Conservation (phyloP, 106 monocot species). For the Acorus calamus region DNA sequence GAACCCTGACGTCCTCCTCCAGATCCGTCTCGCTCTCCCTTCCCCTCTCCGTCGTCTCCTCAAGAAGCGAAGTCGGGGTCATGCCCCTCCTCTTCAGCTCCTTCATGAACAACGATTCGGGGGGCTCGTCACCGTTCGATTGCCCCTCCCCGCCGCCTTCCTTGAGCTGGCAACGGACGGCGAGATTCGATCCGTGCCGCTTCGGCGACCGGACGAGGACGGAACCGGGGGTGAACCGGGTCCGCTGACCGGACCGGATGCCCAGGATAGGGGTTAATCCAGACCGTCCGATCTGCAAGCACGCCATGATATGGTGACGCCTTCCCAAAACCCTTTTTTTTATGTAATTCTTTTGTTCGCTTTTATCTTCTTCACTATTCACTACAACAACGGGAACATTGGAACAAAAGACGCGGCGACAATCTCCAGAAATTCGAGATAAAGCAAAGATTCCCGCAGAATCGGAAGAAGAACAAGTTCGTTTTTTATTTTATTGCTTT, state of each 20-base stretch:
- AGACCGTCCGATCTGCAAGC: constrained; percentile 15
- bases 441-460: too few relatives aligned
- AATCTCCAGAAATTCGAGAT: too few relatives aligned
- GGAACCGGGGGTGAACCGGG: background rate
- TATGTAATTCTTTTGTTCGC: too few relatives aligned
- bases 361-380: too few relatives aligned
- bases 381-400: too few relatives aligned
- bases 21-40: constrained; percentile 11
- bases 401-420: too few relatives aligned
- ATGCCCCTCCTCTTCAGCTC: constrained; percentile 86
- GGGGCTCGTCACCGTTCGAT: constrained; percentile 53
- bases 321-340: too few relatives aligned
- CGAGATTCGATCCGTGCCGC: too few relatives aligned
- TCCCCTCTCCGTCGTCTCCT: background rate
- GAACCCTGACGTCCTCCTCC: constrained; percentile 5
- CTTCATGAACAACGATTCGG: constrained; percentile 88
- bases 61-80: constrained; percentile 44
- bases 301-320: constrained; percentile 15
- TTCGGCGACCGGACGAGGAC: too few relatives aligned
- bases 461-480: too few relatives aligned
- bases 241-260: constrained; percentile 3
- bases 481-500: too few relatives aligned
- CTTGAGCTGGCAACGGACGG: constrained; percentile 25
- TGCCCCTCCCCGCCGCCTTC: constrained; percentile 8
- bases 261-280: constrained; percentile 10